Evolutionary conservation across 352 stramenopile species (phyloP).

Genomic region (Aphanomyces euteiches): DNA sequence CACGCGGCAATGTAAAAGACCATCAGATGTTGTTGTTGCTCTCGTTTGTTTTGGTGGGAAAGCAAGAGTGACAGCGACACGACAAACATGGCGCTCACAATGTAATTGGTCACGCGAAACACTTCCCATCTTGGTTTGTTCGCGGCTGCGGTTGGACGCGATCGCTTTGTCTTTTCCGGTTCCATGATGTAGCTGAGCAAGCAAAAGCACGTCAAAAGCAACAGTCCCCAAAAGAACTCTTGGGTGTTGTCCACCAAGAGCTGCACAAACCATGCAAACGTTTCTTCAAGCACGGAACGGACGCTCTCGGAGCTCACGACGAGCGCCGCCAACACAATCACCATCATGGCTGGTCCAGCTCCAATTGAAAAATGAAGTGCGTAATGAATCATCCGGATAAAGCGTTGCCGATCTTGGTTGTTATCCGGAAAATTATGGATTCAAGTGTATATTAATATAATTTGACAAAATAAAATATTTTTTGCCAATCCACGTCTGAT

Average conservation of each 20-base stretch:
- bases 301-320: conserved; percentile 22
- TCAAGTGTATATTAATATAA: neutral
- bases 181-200: conserved; percentile 30
- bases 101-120: conserved; percentile 27
- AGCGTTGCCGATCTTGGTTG: neutral
- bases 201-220: conserved; percentile 24
- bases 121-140: conserved; percentile 28
- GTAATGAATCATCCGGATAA: conserved; percentile 6
- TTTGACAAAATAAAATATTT: neutral
- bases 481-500: too few relatives aligned
- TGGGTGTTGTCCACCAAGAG: conserved; percentile 25
- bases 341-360: neutral
- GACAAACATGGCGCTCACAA: conserved; percentile 26
- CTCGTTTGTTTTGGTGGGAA: conserved; percentile 24
- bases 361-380: neutral
- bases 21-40: conserved; percentile 17
- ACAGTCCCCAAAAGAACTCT: conserved; percentile 25
- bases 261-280: conserved; percentile 21
- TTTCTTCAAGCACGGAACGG: conserved; percentile 16
- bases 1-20: conserved; percentile 15
- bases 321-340: conserved; percentile 6
- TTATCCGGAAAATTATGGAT: conserved; percentile 11
- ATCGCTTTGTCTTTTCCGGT: conserved; percentile 20
- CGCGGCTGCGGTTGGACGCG: neutral
- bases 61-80: conserved; percentile 23